Base-by-base conservation (phyloP, 148 eudicot species). In the Tetragonia tetragonoides region DNA sequence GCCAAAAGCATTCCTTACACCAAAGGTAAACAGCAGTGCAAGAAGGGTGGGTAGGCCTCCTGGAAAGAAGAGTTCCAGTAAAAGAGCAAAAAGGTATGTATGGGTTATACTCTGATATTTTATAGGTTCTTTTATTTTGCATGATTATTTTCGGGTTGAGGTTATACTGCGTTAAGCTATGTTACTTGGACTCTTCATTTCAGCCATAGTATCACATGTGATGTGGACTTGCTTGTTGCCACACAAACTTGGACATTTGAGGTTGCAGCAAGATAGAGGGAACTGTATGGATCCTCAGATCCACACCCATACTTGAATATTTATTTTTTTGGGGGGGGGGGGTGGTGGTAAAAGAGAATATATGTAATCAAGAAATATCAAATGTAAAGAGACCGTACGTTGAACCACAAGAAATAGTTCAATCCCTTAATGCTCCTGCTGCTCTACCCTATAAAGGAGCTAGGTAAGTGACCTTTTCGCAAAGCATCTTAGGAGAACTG, bases 11-110 rank as follows among this genome's bases (percentile, higher is more conserved):
- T 37, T 34, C 60, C 46, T 49, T 74, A 68, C 73, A 37, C 76
- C 75, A 54, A 79, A 64, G 24, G 54, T 66, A 23, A 79, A 69
- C 39, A 75, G 85, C 66, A 75, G 77, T 75, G 42, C 77, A 37
- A 71, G 74, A 37, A 71, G 74, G 77, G 10, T 57, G 6, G 73
- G 62, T 24, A 83, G 34, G 62, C 21, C 75, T n/a, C 75, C 73
- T 15, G 77, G 23, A 75, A 66, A 73, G 46, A 79, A 56, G 64
- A 66, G 41, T 47, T 34, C 64, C 8, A 69, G 75, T n/a, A 51
- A 69, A 34, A 10, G 68, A 10, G 54, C 60, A 21, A 66, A 79
- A 21, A 72, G 23, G 82, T 83, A 83, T 39, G 71, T 83, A 83
- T 39, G 71, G 12, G 24, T 51, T 39, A 59, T 49, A 51, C 59